Evolutionary conservation across 2,329 filamentous ascomycete species (phyloP).

Genomic region (Aspergillus quadricinctus): DNA sequence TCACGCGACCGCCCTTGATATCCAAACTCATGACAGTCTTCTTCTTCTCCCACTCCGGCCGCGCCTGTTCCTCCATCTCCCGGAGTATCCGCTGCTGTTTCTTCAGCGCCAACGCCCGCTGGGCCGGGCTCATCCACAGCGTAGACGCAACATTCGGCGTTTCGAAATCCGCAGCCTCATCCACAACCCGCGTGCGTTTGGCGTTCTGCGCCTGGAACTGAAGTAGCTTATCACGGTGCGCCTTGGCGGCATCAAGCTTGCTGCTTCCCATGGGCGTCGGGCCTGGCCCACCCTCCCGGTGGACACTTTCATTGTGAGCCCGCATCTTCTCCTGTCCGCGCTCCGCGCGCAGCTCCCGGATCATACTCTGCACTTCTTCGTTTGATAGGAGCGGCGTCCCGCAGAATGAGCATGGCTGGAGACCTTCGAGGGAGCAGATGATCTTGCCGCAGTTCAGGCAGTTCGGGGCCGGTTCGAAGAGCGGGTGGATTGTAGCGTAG

Average conservation of each 20-base stretch:
- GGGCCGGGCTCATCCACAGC: conserved; percentile 80
- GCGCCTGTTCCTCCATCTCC: conserved; percentile 81
- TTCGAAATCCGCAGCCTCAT: conserved; percentile 76
- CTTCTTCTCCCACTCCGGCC: conserved; percentile 85
- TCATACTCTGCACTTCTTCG: conserved; percentile 77
- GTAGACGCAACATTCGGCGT: conserved; percentile 58
- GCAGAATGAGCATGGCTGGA: conserved; percentile 93
- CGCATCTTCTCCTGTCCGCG: conserved; percentile 82
- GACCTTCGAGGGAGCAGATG: conserved; percentile 86
- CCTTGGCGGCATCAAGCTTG: conserved; percentile 64
- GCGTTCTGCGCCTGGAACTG: conserved; percentile 83
- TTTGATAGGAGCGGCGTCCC: conserved; percentile 66
- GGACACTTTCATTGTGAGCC: conserved; percentile 60
- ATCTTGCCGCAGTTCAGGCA: conserved; percentile 92
- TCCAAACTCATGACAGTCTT: conserved; percentile 82
- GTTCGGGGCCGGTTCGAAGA: conserved; percentile 88
- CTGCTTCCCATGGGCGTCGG: conserved; percentile 34
- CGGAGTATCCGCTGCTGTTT: conserved; percentile 77
- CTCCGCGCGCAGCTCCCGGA: conserved; percentile 76
- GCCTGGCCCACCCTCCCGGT: conserved; percentile 33
- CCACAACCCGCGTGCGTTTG: conserved; percentile 74
- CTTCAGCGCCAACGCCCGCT: conserved; percentile 77
- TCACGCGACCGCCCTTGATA: conserved; percentile 70
- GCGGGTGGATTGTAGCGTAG: conserved; percentile 79
- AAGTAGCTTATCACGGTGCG: conserved; percentile 76